Evolutionary conservation across 257 asterid species (phyloP).

Genomic region (Primulina eburnea): DNA sequence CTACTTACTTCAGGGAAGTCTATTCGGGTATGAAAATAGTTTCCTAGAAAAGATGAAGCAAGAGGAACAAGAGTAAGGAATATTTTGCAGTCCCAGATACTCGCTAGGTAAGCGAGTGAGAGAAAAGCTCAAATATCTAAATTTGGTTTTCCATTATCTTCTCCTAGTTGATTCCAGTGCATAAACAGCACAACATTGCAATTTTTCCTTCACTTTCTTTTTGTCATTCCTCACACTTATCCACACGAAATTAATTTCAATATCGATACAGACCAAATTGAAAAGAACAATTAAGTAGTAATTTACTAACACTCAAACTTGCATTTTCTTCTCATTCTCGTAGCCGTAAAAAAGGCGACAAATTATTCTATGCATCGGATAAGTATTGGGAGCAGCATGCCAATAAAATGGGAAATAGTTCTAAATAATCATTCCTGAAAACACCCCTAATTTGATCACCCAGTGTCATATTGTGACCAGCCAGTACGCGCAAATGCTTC

Average conservation of each 20-base stretch:
- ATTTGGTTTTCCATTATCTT: background rate
- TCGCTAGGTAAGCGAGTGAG: background rate
- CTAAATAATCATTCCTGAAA: too few relatives aligned
- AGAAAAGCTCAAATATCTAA: background rate
- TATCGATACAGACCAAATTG: background rate
- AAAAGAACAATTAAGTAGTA: background rate
- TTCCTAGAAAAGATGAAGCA: background rate
- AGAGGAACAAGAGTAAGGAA: background rate
- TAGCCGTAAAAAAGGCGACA: too few relatives aligned
- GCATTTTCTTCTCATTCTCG: background rate
- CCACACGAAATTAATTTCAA: slow-evolving; percentile 5
- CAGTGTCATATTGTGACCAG: too few relatives aligned
- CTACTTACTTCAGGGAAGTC: too few relatives aligned
- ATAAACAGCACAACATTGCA: background rate
- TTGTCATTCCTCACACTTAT: background rate
- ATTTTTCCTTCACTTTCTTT: slow-evolving; percentile 4
- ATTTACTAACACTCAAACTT: background rate
- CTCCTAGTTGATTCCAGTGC: background rate
- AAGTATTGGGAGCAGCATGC: too few relatives aligned
- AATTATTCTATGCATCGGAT: too few relatives aligned
- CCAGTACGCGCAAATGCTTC: too few relatives aligned
- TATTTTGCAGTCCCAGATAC: background rate
- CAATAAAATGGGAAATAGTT: too few relatives aligned
- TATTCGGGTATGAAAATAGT: background rate
- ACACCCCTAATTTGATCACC: too few relatives aligned